A percentile compares a stretch with the other conserved stretches of the same genome.
Conservation (phyloP, 129 eudicot genomes). For the Pittosporum tobira region DNA sequence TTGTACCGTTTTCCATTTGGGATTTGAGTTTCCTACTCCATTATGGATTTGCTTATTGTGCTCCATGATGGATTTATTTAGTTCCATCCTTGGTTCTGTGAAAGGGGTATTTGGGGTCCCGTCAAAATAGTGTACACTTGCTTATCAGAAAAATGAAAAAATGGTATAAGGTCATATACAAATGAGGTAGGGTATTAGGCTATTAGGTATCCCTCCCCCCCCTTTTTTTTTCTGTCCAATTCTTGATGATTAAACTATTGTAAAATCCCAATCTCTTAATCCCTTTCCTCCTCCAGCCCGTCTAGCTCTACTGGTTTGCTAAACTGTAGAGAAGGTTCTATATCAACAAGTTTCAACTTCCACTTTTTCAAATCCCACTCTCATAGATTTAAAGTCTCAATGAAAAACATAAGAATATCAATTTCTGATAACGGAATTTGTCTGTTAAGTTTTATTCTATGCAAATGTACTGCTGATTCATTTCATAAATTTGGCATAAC, state of each 20-base stretch:
- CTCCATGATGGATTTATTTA: too few relatives aligned
- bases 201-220: neutral
- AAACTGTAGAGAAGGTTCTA: neutral
- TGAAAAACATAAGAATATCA: neutral
- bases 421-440: neutral
- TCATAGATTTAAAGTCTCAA: neutral
- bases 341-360: neutral
- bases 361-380: neutral
- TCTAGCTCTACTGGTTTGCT: neutral
- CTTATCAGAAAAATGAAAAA: neutral
- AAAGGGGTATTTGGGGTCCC: neutral
- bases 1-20: neutral
- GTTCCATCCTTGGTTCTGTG: too few relatives aligned
- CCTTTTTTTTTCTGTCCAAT: neutral
- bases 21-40: neutral
- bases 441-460: neutral
- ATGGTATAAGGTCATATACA: neutral
- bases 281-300: neutral
- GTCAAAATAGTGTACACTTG: neutral
- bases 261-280: neutral
- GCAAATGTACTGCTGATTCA: neutral
- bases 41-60: too few relatives aligned
- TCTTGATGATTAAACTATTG: neutral
- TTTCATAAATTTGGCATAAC: neutral
- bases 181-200: neutral